Evolutionary conservation across 2,329 filamentous ascomycete species (phyloP).

Genomic region (Pestalotiopsis sp.): DNA sequence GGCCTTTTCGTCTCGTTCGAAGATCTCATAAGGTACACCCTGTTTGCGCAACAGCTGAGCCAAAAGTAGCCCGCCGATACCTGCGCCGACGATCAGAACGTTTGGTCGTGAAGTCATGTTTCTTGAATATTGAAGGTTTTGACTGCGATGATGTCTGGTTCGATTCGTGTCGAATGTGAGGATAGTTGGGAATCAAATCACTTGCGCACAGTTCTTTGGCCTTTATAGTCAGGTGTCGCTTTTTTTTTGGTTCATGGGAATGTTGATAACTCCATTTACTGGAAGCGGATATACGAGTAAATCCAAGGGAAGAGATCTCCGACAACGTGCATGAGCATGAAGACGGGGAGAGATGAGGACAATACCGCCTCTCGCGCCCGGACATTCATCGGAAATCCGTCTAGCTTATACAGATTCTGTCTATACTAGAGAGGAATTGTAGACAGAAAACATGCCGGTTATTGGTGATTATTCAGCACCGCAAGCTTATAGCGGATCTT

Average conservation of each 20-base stretch:
- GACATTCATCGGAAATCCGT: not conserved
- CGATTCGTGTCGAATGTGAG: not conserved
- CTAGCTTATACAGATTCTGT: not conserved
- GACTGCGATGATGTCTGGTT: not conserved
- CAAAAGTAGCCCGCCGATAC: not conserved
- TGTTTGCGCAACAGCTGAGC: slow-evolving; percentile 1
- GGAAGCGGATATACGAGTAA: not conserved
- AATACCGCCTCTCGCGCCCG: not conserved
- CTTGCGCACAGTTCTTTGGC: not conserved
- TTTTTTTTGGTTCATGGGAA: not conserved
- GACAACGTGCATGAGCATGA: not conserved
- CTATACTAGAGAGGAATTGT: not conserved
- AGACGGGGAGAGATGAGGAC: not conserved
- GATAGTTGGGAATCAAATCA: not conserved
- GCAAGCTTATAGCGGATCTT: not conserved
- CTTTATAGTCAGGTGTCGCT: not conserved
- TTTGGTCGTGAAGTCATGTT: not conserved
- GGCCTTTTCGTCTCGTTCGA: not conserved
- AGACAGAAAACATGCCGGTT: not conserved
- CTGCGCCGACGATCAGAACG: slow-evolving; percentile 3
- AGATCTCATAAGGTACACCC: not conserved
- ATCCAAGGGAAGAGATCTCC: not conserved
- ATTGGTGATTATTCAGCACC: not conserved
- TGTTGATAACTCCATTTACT: not conserved
- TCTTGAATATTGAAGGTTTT: not conserved